A percentile compares a stretch with the other conserved stretches of the same genome.
Conservation (phyloP, 208 protist genomes). For the Lotmaria passim region DNA sequence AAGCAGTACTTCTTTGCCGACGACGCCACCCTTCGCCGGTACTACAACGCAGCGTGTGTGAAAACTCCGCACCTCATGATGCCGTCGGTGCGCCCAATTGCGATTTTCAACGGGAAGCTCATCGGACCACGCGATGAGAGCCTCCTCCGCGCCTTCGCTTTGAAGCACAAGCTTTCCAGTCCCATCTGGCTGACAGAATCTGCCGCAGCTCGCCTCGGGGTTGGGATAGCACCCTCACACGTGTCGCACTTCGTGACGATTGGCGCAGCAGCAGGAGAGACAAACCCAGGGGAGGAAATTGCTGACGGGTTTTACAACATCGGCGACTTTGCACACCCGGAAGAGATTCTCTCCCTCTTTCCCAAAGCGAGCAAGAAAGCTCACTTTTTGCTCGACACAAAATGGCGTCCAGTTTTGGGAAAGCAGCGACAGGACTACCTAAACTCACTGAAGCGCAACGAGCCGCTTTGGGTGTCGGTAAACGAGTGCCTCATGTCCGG, state of each 20-base stretch:
- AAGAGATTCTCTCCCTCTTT: constrained; percentile 82
- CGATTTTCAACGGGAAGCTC: constrained; percentile 81
- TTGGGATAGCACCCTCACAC: constrained; percentile 65
- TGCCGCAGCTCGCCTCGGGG: constrained; percentile 61
- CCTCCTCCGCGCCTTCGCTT: constrained; percentile 69
- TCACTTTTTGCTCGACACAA: constrained; percentile 90
- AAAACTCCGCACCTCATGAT: constrained; percentile 77
- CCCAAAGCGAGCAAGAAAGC: constrained; percentile 82
- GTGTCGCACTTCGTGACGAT: constrained; percentile 70
- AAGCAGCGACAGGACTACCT: constrained; percentile 84
- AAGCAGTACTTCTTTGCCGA: constrained; percentile 76
- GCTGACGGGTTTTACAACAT: constrained; percentile 88
- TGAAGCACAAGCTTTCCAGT: constrained; percentile 88
- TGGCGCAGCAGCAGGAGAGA: constrained; percentile 60
- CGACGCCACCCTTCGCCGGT: constrained; percentile 83
- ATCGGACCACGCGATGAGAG: constrained; percentile 80
- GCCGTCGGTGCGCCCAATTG: constrained; percentile 79
- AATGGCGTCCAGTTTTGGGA: constrained; percentile 86
- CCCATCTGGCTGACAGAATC: constrained; percentile 83
- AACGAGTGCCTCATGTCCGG: constrained; percentile 92
- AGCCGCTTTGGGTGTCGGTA: constrained; percentile 86
- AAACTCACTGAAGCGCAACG: constrained; percentile 52
- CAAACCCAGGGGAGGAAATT: constrained; percentile 48
- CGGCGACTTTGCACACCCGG: constrained; percentile 70
- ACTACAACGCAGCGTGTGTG: constrained; percentile 85